Evolutionary conservation across 768 basidiomycete genomes (phyloP).

Genomic region (Gautieria morchelliformis): DNA sequence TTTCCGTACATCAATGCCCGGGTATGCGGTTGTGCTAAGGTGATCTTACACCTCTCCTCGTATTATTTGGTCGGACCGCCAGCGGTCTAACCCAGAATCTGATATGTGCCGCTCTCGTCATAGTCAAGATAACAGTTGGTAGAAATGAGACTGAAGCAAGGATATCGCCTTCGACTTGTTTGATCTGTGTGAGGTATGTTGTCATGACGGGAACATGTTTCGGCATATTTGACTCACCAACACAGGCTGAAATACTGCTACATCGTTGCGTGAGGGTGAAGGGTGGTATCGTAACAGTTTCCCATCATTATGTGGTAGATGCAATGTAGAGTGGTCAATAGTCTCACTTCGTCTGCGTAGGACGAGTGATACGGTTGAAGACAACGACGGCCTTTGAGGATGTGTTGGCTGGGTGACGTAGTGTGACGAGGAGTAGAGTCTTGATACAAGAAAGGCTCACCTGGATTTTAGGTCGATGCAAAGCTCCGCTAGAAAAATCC

Average conservation of each 20-base stretch:
- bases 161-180: slow-evolving; percentile 73
- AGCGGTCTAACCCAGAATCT: slow-evolving; percentile 82
- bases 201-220: background rate
- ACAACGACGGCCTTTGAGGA: slow-evolving; percentile 67
- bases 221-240: slow-evolving; percentile 35
- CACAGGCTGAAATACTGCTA: slow-evolving; percentile 85
- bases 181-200: slow-evolving; percentile 39
- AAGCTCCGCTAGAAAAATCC: slow-evolving; percentile 86
- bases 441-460: slow-evolving; percentile 20
- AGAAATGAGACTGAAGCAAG: slow-evolving; percentile 68
- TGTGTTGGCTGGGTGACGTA: slow-evolving; percentile 35
- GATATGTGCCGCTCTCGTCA: slow-evolving; percentile 67
- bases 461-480: slow-evolving; percentile 81
- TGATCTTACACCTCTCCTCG: background rate
- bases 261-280: slow-evolving; percentile 84
- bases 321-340: slow-evolving; percentile 45
- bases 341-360: slow-evolving; percentile 38
- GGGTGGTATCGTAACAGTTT: slow-evolving; percentile 58
- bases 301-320: slow-evolving; percentile 34
- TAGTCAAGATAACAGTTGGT: slow-evolving; percentile 68
- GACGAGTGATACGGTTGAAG: slow-evolving; percentile 67
- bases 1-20: too few species aligned
- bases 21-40: background rate
- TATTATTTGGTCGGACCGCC: slow-evolving; percentile 17
- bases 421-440: background rate